These are phyloP conservation scores for Epichloe gansuensis DNA, from an alignment of 2,329 filamentous ascomycete genomes.

Conservation along the genomic window DNA sequence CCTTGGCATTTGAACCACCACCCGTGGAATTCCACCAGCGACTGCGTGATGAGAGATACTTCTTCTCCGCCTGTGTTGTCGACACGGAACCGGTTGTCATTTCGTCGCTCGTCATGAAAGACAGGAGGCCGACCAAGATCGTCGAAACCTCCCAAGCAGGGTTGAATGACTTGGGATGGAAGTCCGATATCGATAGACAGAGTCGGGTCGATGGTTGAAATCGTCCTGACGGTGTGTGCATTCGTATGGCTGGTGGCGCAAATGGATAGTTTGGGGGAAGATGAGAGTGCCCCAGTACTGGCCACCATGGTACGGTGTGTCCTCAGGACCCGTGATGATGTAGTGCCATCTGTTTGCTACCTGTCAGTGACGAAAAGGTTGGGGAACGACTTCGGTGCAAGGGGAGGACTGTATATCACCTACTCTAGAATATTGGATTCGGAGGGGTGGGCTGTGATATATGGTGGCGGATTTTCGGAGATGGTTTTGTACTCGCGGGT, in stretches of 20 bases:
- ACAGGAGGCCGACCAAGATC: slow-evolving; percentile 84
- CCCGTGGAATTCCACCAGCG: slow-evolving; percentile 97
- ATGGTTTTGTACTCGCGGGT: slow-evolving; percentile 53
- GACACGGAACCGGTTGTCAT: slow-evolving; percentile 92
- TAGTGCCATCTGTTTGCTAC: slow-evolving; percentile 64
- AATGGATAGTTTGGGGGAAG: slow-evolving; percentile 97
- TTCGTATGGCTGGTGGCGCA: slow-evolving; percentile 91
- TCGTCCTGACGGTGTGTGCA: slow-evolving; percentile 94
- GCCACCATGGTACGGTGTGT: slow-evolving; percentile 85
- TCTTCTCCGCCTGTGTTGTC: slow-evolving; percentile 64
- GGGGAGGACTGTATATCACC: background rate
- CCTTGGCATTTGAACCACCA: slow-evolving; percentile 57
- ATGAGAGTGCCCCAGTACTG: slow-evolving; percentile 98
- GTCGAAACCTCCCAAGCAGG: slow-evolving; percentile 97
- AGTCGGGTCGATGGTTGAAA: slow-evolving; percentile 88
- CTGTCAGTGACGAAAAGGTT: slow-evolving; percentile 1
- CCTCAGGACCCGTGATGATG: slow-evolving; percentile 85
- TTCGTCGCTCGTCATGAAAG: slow-evolving; percentile 97
- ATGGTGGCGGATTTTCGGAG: slow-evolving; percentile 68
- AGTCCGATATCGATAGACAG: slow-evolving; percentile 92
- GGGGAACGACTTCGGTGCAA: background rate
- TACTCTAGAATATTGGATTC: slow-evolving; percentile 86
- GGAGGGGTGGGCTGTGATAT: slow-evolving; percentile 79
- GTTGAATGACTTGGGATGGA: slow-evolving; percentile 96
- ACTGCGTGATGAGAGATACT: slow-evolving; percentile 62